These are phyloP conservation scores for Alternaria solani DNA, from an alignment of 2,329 filamentous ascomycete genomes.

Conservation along the genomic window DNA sequence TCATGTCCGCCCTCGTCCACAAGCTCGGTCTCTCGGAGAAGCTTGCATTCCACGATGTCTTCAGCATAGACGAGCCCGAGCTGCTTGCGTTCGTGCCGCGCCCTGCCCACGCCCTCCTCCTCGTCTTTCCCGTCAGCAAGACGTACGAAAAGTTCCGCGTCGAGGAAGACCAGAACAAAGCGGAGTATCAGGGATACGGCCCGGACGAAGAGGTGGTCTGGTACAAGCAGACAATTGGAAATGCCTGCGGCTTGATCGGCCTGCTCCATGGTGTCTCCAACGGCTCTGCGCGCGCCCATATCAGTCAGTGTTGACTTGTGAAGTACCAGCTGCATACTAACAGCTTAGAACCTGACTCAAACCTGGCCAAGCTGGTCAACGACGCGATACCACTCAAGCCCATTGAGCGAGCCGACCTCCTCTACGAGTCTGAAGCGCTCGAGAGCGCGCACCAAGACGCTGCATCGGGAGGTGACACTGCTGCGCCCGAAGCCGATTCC, in stretches of 20 bases:
- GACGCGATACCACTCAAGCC: constrained; percentile 76
- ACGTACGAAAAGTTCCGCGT: constrained; percentile 80
- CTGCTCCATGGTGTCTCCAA: constrained; percentile 86
- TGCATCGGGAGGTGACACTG: constrained; percentile 78
- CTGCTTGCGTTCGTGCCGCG: constrained; percentile 87
- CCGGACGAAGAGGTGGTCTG: constrained; percentile 79
- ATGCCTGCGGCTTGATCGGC: constrained; percentile 93
- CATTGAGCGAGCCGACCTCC: constrained; percentile 70
- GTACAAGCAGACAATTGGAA: constrained; percentile 96
- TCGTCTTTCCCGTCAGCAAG: constrained; percentile 86
- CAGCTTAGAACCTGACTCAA: constrained; percentile 57
- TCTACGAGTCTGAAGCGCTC: constrained; percentile 79
- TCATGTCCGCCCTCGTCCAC: constrained; percentile 86
- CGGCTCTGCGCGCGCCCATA: constrained; percentile 67
- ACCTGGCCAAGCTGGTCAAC: constrained; percentile 70
- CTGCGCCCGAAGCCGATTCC: constrained; percentile 78
- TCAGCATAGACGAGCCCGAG: constrained; percentile 84
- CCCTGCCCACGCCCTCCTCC: constrained; percentile 84
- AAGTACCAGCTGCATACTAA: constrained; percentile 21
- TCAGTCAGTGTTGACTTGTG: constrained; percentile 32
- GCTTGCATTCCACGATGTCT: constrained; percentile 88
- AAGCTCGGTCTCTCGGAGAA: constrained; percentile 82
- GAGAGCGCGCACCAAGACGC: constrained; percentile 81
- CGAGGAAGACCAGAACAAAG: constrained; percentile 71
- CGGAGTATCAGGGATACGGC: constrained; percentile 74